Evolutionary conservation across 73 alveolate genomes (phyloP).

Genomic region (Stentor roeselii): DNA sequence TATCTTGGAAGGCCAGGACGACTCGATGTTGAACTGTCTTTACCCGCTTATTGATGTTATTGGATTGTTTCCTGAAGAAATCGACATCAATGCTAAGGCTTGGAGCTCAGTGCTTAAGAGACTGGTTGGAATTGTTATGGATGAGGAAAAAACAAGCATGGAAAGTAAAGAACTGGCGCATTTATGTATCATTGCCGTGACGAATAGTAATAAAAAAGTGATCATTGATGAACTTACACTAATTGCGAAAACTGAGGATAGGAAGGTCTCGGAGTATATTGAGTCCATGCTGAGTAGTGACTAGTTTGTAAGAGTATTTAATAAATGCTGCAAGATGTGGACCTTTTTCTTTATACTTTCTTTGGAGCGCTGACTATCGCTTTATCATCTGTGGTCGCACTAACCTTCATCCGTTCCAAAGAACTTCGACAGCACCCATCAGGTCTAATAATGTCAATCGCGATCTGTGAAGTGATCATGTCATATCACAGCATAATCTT

Average conservation of each 20-base stretch:
- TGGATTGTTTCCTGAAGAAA: constrained; percentile 1
- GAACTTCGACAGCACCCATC: constrained; percentile 23
- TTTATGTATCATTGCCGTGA: not conserved
- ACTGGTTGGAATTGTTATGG: not conserved
- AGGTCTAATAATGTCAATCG: not conserved
- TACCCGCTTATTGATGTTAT: constrained; percentile 6
- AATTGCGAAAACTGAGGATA: not conserved
- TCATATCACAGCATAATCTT: constrained; percentile 7
- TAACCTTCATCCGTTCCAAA: not conserved
- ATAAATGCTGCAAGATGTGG: not conserved
- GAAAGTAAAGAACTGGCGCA: not conserved
- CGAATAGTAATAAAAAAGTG: not conserved
- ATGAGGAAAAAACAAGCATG: not conserved
- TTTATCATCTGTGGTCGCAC: not conserved
- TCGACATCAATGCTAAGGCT: not conserved
- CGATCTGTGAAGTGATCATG: constrained; percentile 14
- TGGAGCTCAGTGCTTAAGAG: not conserved
- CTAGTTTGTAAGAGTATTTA: not conserved
- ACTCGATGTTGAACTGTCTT: not conserved
- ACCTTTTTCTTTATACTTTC: not conserved
- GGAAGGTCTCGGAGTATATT: not conserved
- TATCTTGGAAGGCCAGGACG: not conserved
- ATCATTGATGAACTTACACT: not conserved
- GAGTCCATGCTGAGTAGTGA: not conserved
- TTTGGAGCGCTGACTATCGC: not conserved